phyloP scores from a whole-genome alignment of 192 early-diverging fungal genomes.

The Dissophora globulifera region DNA sequence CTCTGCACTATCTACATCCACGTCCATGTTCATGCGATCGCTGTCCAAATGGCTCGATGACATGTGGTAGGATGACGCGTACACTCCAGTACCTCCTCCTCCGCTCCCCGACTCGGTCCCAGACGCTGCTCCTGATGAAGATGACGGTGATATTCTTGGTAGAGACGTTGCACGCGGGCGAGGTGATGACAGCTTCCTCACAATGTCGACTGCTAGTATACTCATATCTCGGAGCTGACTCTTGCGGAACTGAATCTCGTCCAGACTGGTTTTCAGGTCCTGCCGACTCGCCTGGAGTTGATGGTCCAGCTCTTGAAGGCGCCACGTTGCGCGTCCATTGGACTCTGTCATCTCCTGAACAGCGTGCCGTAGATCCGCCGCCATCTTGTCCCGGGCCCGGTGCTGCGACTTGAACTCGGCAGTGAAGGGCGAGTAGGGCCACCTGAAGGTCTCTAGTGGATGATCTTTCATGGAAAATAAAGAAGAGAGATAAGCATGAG shows the following conservation, averaged over 20 bases:
- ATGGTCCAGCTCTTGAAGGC: constrained; percentile 35
- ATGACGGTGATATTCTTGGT: constrained; percentile 12
- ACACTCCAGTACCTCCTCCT: constrained; percentile 14
- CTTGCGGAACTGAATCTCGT: constrained; percentile 49
- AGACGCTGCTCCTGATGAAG: constrained; percentile 1
- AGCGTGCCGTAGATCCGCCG: constrained; percentile 1
- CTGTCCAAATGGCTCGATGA: constrained; percentile 23
- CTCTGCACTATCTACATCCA: constrained; percentile 3
- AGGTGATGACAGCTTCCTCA: constrained; percentile 25
- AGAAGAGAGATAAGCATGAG: neutral
- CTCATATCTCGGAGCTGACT: constrained; percentile 48
- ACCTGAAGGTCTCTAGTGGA: constrained; percentile 42
- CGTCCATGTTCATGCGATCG: constrained; percentile 23
- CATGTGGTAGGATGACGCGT: constrained; percentile 10
- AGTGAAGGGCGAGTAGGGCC: constrained; percentile 51
- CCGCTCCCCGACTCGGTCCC: constrained; percentile 8
- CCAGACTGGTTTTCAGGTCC: constrained; percentile 34
- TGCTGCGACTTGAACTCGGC: constrained; percentile 38
- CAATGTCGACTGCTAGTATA: constrained; percentile 45
- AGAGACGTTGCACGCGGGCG: neutral
- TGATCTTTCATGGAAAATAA: constrained; percentile 16
- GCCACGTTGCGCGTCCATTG: constrained; percentile 17
- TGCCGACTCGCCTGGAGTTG: constrained; percentile 43
- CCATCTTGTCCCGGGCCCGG: constrained; percentile 16
- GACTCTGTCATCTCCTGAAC: constrained; percentile 17